A percentile compares a stretch with the other conserved stretches of the same genome.
These are phyloP conservation scores for Podospora tetraspora DNA, from an alignment of 495 filamentous ascomycete species.

Conservation along the genomic window DNA sequence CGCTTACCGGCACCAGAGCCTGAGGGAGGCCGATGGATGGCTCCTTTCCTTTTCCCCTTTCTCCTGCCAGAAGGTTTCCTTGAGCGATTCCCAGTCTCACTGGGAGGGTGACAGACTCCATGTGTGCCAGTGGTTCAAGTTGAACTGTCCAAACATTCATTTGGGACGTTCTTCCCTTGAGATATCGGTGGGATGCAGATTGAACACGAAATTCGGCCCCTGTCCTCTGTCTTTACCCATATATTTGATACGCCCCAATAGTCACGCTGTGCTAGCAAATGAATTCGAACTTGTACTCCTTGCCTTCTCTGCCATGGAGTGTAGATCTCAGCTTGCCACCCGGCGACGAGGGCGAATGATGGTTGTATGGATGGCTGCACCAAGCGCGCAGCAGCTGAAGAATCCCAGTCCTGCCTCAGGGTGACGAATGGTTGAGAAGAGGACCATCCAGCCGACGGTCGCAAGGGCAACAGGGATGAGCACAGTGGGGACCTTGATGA, in stretches of 20 bases:
- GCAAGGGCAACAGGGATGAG: neutral
- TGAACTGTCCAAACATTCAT: neutral
- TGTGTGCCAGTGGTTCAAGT: neutral
- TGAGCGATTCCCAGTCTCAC: neutral
- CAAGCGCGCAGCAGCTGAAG: neutral
- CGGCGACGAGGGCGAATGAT: neutral
- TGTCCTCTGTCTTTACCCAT: neutral
- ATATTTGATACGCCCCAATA: neutral
- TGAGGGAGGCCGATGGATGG: no score
- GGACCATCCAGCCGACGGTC: neutral
- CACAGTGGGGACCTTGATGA: neutral
- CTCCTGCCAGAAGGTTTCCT: no score
- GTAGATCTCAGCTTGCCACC: neutral
- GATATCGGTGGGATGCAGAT: neutral
- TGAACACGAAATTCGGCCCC: neutral
- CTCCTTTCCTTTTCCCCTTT: neutral
- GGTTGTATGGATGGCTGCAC: neutral
- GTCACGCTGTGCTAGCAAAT: neutral
- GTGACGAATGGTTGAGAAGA: neutral
- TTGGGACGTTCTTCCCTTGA: neutral
- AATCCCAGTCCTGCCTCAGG: neutral
- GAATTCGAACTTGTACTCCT: neutral
- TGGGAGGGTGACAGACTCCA: neutral
- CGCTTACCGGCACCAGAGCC: neutral
- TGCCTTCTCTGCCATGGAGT: neutral